Evolutionary conservation across 805 yeast genomes (phyloP).

Genomic region (Nakazawaea sp.): DNA sequence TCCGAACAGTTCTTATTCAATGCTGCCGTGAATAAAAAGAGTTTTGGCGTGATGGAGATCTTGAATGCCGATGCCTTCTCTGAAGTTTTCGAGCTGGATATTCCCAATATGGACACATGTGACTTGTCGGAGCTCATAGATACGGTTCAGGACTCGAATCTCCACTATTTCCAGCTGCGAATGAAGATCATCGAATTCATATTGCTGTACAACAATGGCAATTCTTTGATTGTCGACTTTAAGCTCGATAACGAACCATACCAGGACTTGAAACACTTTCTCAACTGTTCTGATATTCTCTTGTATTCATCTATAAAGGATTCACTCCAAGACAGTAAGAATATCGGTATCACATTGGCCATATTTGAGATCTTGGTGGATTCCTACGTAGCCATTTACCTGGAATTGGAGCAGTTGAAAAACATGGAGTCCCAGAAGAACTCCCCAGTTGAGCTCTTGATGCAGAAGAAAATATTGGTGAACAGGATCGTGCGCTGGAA

Average conservation of each 20-base stretch:
- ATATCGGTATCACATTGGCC: constrained; percentile 25
- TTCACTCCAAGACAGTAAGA: not conserved
- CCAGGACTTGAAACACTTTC: constrained; percentile 15
- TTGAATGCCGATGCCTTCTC: constrained; percentile 17
- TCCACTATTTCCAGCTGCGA: constrained; percentile 23
- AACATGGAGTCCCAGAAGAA: constrained; percentile 13
- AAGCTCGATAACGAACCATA: constrained; percentile 14
- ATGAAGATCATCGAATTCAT: constrained; percentile 18
- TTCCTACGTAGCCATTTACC: constrained; percentile 25
- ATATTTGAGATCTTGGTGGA: constrained; percentile 39
- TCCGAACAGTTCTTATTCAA: constrained; percentile 11
- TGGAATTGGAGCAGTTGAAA: constrained; percentile 19
- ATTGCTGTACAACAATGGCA: constrained; percentile 14
- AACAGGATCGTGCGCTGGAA: constrained; percentile 46
- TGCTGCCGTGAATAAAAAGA: constrained; percentile 7
- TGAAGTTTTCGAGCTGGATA: constrained; percentile 10
- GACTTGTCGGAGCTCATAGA: constrained; percentile 16
- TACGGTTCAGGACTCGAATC: constrained; percentile 12
- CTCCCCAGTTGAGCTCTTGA: constrained; percentile 23
- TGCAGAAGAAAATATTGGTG: constrained; percentile 29
- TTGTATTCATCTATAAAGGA: constrained; percentile 15
- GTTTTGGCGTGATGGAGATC: constrained; percentile 23
- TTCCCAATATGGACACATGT: constrained; percentile 14
- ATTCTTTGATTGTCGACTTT: constrained; percentile 19
- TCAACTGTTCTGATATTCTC: constrained; percentile 21